Conservation (phyloP, 176 grass and related monocot genomes). For the Guadua angustifolia region DNA sequence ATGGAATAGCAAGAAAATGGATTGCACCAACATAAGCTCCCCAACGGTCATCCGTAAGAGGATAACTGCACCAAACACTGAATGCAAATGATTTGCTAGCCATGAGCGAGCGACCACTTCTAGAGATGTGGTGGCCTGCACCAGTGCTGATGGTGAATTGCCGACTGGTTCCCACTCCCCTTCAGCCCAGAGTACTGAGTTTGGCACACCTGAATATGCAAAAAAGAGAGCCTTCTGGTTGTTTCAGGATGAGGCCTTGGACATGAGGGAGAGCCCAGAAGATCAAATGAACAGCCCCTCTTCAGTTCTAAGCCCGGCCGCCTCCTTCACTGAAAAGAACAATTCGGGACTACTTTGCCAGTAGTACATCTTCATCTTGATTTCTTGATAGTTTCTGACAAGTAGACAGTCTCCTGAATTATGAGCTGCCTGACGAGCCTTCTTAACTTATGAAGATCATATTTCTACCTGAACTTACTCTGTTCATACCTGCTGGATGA, state of each 20-base stretch:
- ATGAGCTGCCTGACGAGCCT: conserved; percentile 21
- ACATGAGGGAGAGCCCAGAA: conserved; percentile 52
- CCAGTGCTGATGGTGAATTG: conserved; percentile 23
- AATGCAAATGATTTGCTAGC: conserved; percentile 47
- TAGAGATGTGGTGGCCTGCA: conserved; percentile 39
- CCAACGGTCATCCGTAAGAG: conserved; percentile 72
- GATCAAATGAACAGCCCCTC: conserved; percentile 61
- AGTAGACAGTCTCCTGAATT: conserved; percentile 1
- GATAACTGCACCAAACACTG: conserved; percentile 60
- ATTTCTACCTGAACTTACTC: conserved; percentile 3
- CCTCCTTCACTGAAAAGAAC: conserved; percentile 87
- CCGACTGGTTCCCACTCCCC: conserved; percentile 43
- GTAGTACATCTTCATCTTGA: conserved; percentile 43
- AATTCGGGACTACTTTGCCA: conserved; percentile 84
- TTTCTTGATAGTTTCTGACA: conserved; percentile 10
- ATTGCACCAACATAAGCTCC: conserved; percentile 58
- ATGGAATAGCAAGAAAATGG: conserved; percentile 71
- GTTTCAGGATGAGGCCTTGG: conserved; percentile 51
- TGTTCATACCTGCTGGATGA: background rate
- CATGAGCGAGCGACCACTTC: conserved; percentile 50
- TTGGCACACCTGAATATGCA: conserved; percentile 71
- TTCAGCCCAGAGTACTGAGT: conserved; percentile 59
- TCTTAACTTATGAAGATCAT: conserved; percentile 14
- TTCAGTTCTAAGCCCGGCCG: conserved; percentile 78
- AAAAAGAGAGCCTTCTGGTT: conserved; percentile 73